These are phyloP conservation scores for Leccinum disarticulatum DNA, from an alignment of 768 basidiomycete genomes.

Conservation along the genomic window DNA sequence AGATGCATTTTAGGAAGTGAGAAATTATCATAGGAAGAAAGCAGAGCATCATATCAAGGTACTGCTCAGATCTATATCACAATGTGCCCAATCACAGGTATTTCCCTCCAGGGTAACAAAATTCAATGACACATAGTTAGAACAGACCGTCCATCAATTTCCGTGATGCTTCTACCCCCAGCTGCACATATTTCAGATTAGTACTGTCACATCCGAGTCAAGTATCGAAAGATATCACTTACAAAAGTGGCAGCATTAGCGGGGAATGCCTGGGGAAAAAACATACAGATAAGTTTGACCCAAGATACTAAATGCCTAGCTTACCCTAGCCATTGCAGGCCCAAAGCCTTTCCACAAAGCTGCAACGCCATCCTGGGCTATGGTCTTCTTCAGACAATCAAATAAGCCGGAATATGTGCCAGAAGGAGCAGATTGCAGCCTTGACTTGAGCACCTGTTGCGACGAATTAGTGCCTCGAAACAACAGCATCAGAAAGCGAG, in stretches of 20 bases:
- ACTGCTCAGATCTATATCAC: slow-evolving; percentile 6
- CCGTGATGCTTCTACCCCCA: slow-evolving; percentile 90
- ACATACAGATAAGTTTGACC: slow-evolving; percentile 6
- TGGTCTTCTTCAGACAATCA: slow-evolving; percentile 90
- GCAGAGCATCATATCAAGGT: slow-evolving; percentile 9
- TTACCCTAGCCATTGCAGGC: slow-evolving; percentile 90
- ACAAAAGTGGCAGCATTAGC: slow-evolving; percentile 96
- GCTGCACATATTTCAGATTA: slow-evolving; percentile 40
- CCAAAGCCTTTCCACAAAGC: slow-evolving; percentile 98
- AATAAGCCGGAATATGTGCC: slow-evolving; percentile 95
- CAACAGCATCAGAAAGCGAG: slow-evolving; percentile 8
- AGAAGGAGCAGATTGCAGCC: slow-evolving; percentile 93
- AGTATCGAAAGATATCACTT: slow-evolving; percentile 34
- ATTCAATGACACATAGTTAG: slow-evolving; percentile 23
- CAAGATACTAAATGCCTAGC: slow-evolving; percentile 25
- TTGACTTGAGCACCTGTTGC: slow-evolving; percentile 86
- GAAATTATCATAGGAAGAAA: slow-evolving; percentile 5
- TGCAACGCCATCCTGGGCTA: slow-evolving; percentile 80
- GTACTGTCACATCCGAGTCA: neutral
- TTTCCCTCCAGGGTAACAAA: slow-evolving; percentile 3
- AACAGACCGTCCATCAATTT: slow-evolving; percentile 75
- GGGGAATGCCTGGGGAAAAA: slow-evolving; percentile 78
- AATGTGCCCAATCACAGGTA: slow-evolving; percentile 3
- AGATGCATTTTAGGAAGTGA: neutral
- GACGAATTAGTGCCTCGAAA: slow-evolving; percentile 7